A percentile compares a stretch with the other conserved stretches of the same genome.
phyloP scores from a whole-genome alignment of 805 yeast species.

The Candida golubevii region DNA sequence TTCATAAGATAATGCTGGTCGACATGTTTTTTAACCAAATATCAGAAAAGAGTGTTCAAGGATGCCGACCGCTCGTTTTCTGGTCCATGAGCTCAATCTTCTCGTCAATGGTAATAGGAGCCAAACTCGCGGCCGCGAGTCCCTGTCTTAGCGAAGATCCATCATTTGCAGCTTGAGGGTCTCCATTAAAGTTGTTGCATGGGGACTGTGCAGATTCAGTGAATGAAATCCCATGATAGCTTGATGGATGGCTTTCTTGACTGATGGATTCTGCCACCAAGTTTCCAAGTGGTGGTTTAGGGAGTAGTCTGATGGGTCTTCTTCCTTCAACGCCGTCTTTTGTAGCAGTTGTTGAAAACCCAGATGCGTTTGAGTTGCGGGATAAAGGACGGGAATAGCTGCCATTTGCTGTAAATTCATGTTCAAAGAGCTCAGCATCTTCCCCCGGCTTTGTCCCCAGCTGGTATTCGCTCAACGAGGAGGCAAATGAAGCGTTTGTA shows the following conservation, averaged over 20 bases:
- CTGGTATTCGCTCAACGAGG: constrained; percentile 26
- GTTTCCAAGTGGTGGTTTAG: constrained; percentile 32
- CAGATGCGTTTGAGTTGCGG: constrained; percentile 58
- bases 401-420: constrained; percentile 13
- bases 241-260: too few species aligned
- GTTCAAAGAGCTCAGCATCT: constrained; percentile 6
- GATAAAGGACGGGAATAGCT: constrained; percentile 53
- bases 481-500: constrained; percentile 25
- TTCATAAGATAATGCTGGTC: too few species aligned
- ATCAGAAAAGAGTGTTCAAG: too few species aligned
- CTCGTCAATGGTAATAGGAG: constrained; percentile 43
- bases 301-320: constrained; percentile 43
- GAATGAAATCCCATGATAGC: too few species aligned
- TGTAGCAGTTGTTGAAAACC: constrained; percentile 68
- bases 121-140: constrained; percentile 16
- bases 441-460: constrained; percentile 6
- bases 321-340: constrained; percentile 72
- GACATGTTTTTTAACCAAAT: too few species aligned
- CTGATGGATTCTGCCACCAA: constrained; percentile 18
- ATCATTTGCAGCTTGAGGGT: too few species aligned
- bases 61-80: constrained; percentile 12
- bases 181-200: too few species aligned
- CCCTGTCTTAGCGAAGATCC: too few species aligned
- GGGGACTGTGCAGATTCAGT: too few species aligned
- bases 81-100: constrained; percentile 39